Evolutionary conservation across 768 basidiomycete species (phyloP).

Genomic region (Tylopilus intermedius): DNA sequence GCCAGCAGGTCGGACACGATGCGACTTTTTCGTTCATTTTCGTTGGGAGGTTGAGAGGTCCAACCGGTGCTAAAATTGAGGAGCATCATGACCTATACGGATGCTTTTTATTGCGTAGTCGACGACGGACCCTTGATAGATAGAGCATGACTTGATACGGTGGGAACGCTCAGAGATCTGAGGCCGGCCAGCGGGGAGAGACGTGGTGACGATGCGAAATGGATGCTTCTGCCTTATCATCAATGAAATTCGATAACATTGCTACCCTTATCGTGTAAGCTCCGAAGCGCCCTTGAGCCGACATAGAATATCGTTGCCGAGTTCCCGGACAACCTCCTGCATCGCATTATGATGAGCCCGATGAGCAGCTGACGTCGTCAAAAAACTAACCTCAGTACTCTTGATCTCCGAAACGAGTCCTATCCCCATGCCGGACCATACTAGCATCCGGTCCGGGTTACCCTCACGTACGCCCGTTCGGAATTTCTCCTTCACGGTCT

Average conservation of each 20-base stretch:
- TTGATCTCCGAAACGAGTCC: constrained; percentile 48
- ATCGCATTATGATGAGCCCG: constrained; percentile 4
- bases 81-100: constrained; percentile 5
- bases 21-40: constrained; percentile 12
- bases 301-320: constrained; percentile 43
- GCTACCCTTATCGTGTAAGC: constrained; percentile 18
- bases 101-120: constrained; percentile 7
- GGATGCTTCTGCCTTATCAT: constrained; percentile 8
- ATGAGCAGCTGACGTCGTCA: neutral
- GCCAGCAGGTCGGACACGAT: neutral
- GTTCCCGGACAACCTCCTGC: constrained; percentile 54
- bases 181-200: neutral
- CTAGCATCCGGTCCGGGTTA: constrained; percentile 49
- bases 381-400: constrained; percentile 34
- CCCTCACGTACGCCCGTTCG: constrained; percentile 39
- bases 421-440: constrained; percentile 69
- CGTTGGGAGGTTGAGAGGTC: constrained; percentile 8
- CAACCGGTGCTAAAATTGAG: constrained; percentile 5
- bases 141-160: constrained; percentile 13
- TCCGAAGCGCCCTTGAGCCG: constrained; percentile 30
- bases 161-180: constrained; percentile 10
- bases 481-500: constrained; percentile 41
- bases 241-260: constrained; percentile 20
- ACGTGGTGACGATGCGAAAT: constrained; percentile 5
- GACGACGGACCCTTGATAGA: constrained; percentile 3